Conservation (phyloP, 129 eudicot species). For the Pulicaria dysenterica region DNA sequence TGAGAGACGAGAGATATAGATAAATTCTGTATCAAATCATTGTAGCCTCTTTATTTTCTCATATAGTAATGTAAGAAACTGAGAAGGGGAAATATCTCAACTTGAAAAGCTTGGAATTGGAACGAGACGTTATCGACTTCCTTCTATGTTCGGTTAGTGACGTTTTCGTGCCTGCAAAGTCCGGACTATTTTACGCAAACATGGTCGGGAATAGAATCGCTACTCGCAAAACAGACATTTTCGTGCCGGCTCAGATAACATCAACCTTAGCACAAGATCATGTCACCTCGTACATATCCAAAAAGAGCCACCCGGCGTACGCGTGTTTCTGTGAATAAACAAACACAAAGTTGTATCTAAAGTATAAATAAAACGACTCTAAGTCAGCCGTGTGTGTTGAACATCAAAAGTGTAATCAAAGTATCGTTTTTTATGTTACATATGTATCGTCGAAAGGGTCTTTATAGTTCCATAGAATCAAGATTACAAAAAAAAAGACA, state of each 20-base stretch:
- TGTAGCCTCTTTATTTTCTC: too few relatives aligned
- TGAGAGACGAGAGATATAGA: too few relatives aligned
- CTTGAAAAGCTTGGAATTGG: conserved; percentile 33
- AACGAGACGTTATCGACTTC: conserved; percentile 53
- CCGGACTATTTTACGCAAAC: conserved; percentile 53
- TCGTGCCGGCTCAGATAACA: conserved; percentile 48
- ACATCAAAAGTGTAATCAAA: conserved; percentile 16
- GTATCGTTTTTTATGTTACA: neutral
- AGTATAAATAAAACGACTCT: conserved; percentile 23
- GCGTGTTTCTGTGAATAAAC: conserved; percentile 57
- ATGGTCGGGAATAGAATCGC: conserved; percentile 68
- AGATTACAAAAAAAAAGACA: too few relatives aligned
- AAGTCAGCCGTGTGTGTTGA: conserved; percentile 24
- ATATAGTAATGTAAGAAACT: conserved; percentile 50
- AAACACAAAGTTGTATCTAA: conserved; percentile 11
- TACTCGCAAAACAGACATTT: conserved; percentile 44
- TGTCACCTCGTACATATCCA: conserved; percentile 51
- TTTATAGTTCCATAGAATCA: neutral
- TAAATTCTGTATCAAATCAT: too few relatives aligned
- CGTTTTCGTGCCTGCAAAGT: conserved; percentile 54
- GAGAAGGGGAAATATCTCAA: conserved; percentile 29
- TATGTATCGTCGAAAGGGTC: neutral
- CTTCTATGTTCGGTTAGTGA: conserved; percentile 58
- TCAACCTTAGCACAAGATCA: conserved; percentile 45
- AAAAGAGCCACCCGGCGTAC: conserved; percentile 56